Conservation (phyloP, 257 asterid genomes). For the Pogostemon cablin region DNA sequence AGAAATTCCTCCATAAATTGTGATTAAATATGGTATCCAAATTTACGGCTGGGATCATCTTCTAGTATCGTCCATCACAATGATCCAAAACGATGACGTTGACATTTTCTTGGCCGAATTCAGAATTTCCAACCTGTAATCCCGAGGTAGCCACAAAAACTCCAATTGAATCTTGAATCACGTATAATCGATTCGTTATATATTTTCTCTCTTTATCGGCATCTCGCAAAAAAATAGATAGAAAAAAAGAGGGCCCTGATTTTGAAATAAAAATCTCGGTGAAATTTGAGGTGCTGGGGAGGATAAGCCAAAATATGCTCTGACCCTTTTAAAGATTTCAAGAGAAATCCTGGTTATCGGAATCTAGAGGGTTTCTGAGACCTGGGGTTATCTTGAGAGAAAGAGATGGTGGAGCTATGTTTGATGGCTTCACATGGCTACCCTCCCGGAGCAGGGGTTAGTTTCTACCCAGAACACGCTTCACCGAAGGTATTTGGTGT, state of each 20-base stretch:
- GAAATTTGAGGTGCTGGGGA: constrained; percentile 47
- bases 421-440: constrained; percentile 74
- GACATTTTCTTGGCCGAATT: constrained; percentile 31
- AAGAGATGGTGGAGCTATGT: constrained; percentile 56
- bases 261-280: constrained; percentile 38
- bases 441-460: constrained; percentile 46
- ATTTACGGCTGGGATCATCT: constrained; percentile 8
- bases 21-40: neutral
- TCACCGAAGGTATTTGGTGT: constrained; percentile 51
- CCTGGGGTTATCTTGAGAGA: constrained; percentile 31
- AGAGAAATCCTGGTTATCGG: constrained; percentile 29
- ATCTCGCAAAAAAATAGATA: constrained; percentile 10
- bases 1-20: no score
- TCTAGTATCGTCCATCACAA: constrained; percentile 4
- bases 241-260: constrained; percentile 33
- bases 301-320: constrained; percentile 44
- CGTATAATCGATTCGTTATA: neutral
- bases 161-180: constrained; percentile 31
- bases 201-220: neutral
- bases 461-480: constrained; percentile 48
- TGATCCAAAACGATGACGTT: constrained; percentile 3
- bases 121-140: constrained; percentile 41
- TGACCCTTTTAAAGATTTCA: constrained; percentile 32
- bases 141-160: constrained; percentile 34
- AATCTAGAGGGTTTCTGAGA: constrained; percentile 30